Percentiles rank a stretch among this genome's conserved stretches.
Conservation (phyloP, 768 basidiomycete species). For the Paxillus rubicundulus region DNA sequence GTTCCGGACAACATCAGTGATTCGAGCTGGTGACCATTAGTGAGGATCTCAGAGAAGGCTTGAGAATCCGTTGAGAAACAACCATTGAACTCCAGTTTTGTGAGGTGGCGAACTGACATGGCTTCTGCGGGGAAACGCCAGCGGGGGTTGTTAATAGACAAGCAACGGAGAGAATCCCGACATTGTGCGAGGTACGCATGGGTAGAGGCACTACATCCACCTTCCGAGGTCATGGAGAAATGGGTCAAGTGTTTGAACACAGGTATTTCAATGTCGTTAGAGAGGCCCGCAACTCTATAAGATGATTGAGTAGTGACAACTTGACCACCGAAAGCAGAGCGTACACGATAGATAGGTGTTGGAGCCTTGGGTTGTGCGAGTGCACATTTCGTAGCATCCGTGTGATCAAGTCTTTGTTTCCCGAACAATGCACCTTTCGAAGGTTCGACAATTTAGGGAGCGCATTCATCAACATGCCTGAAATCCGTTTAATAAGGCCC, state of each 20-base stretch:
- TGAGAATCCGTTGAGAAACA: slow-evolving; percentile 49
- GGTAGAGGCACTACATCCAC: slow-evolving; percentile 39
- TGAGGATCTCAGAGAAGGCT: slow-evolving; percentile 57
- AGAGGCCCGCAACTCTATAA: slow-evolving; percentile 36
- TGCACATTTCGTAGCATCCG: slow-evolving; percentile 55
- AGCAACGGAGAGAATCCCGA: slow-evolving; percentile 48
- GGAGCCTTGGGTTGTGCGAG: slow-evolving; percentile 47
- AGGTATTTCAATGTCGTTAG: slow-evolving; percentile 45
- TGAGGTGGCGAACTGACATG: slow-evolving; percentile 61
- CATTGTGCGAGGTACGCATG: slow-evolving; percentile 53
- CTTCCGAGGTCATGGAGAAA: slow-evolving; percentile 51
- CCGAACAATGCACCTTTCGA: slow-evolving; percentile 59
- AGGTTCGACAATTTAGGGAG: slow-evolving; percentile 61
- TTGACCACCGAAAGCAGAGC: slow-evolving; percentile 6
- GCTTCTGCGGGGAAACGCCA: slow-evolving; percentile 57
- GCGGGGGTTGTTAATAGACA: slow-evolving; percentile 51
- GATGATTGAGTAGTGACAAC: neutral
- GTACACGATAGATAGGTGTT: slow-evolving; percentile 56
- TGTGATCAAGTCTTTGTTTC: slow-evolving; percentile 49
- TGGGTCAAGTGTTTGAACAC: slow-evolving; percentile 56
- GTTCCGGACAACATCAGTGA: slow-evolving; percentile 53
- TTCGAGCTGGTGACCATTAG: slow-evolving; percentile 62
- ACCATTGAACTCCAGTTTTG: slow-evolving; percentile 60
- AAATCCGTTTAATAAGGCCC: neutral
- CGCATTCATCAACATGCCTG: slow-evolving; percentile 69